Evolutionary conservation across 257 asterid genomes (phyloP), one percentile per base, ranked within the genome.

Genomic region (Apocynum venetum): DNA sequence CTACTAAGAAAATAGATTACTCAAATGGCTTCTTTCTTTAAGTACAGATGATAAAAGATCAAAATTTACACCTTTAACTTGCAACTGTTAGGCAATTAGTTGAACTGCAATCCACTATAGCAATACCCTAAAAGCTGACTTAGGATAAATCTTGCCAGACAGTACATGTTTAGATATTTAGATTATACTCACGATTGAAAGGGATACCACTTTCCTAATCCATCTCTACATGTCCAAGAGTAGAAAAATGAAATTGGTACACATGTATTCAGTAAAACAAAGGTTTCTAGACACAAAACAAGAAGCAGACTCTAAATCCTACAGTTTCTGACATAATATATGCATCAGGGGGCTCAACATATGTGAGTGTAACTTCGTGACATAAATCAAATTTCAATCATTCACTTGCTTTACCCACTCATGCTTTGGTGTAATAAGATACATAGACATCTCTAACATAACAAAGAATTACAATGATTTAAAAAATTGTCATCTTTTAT

Each of bases 1-100:
- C 98, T 95, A 83, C 81, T 71, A 85, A 85, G 80, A 83, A 80
- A 79, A 76, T 35, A 86, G 79, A 69, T 76, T 51, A 61, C 56
- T 81, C 43, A 69, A 49, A 79, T 80, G 38, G 71, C 41, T 77
- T 20, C 44, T 70, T 61, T 64, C 46, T n/a, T 9, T 43, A 73
- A 59, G 19, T 14, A 35, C 57, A 75, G n/a, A 46, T 53, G 1
- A 43, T 43, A 72, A 44, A 56, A 72, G 77, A 71, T 41, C 31
- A 71, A 46, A 60, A 44, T 38, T 74, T 59, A 19, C 10, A 44
- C n/a, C 9, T 65, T 65, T 8, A 68, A 40, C 76, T 51, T 52
- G 44, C 64, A 72, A 48, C 14, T 5, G 47, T 31, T 31, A 53
- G 47, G n/a, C 25, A 48, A 51, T 15, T 19, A n/a, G 25, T 44